Evolutionary conservation across 768 basidiomycete genomes (phyloP).

Genomic region (Mycena venus): DNA sequence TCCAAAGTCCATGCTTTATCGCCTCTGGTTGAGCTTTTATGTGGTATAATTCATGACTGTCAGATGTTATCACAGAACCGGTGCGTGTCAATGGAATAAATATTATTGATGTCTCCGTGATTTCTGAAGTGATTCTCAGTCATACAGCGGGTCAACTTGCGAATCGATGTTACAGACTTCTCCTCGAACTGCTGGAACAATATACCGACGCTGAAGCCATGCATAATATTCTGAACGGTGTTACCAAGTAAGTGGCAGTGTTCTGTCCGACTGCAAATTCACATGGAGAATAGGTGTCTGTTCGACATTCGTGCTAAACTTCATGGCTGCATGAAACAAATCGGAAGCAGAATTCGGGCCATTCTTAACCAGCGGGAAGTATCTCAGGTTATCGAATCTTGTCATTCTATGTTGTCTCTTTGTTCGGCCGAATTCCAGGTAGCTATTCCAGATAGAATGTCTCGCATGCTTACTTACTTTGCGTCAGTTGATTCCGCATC

Average conservation of each 20-base stretch:
- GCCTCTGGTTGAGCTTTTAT: slow-evolving; percentile 52
- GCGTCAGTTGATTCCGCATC: slow-evolving; percentile 57
- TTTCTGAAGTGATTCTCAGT: slow-evolving; percentile 43
- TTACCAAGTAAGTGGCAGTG: slow-evolving; percentile 7
- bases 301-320: neutral
- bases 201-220: slow-evolving; percentile 43
- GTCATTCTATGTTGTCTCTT: neutral
- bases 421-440: slow-evolving; percentile 14
- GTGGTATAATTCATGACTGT: slow-evolving; percentile 58
- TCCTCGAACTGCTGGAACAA: slow-evolving; percentile 53
- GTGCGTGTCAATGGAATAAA: slow-evolving; percentile 38
- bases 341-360: neutral
- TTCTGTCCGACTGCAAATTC: neutral
- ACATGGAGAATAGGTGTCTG: neutral
- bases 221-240: slow-evolving; percentile 44
- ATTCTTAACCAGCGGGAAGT: neutral
- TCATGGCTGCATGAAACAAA: neutral
- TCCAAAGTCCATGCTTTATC: neutral
- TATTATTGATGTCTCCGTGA: no score
- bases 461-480: neutral
- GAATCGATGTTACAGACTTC: slow-evolving; percentile 59
- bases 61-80: slow-evolving; percentile 61
- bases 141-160: slow-evolving; percentile 57
- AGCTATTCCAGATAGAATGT: slow-evolving; percentile 41
- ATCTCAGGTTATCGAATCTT: neutral